These are phyloP conservation scores for Gastrolobium villosum DNA, from an alignment of 306 rosid genomes.

Conservation along the genomic window DNA sequence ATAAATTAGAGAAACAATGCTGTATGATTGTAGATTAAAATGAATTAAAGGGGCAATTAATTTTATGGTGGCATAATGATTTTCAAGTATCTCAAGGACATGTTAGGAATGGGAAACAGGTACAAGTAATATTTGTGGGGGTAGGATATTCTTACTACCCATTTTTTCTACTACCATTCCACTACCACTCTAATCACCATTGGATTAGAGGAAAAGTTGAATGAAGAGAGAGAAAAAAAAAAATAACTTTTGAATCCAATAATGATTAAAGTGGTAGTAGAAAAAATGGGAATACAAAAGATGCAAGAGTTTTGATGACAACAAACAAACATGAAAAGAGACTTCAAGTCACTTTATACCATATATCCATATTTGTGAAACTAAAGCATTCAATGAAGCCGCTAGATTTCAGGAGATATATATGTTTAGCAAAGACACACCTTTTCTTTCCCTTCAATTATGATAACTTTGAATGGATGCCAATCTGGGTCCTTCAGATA, in stretches of 20 bases:
- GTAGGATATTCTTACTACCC: too few species aligned
- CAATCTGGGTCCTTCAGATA: constrained; percentile 77
- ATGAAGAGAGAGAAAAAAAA: too few species aligned
- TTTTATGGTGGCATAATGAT: not conserved
- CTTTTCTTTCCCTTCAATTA: constrained; percentile 56
- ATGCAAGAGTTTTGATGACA: too few species aligned
- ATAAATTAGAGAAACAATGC: constrained; percentile 28
- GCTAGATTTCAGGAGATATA: constrained; percentile 17
- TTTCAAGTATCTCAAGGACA: constrained; percentile 1
- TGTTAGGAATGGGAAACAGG: constrained; percentile 6
- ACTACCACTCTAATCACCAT: too few species aligned
- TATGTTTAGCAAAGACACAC: constrained; percentile 48
- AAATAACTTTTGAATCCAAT: too few species aligned
- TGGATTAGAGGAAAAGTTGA: too few species aligned
- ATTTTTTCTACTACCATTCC: too few species aligned
- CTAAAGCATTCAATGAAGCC: constrained; percentile 9
- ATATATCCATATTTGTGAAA: too few species aligned
- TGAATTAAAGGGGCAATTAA: constrained; percentile 8
- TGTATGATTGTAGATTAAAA: constrained; percentile 17
- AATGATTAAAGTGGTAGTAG: too few species aligned
- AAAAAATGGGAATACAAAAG: too few species aligned
- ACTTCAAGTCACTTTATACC: too few species aligned
- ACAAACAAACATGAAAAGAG: not conserved
- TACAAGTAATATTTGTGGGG: not conserved
- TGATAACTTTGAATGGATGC: constrained; percentile 74